Conservation (phyloP, 495 filamentous ascomycete species). For the Oleoguttula mirabilis region DNA sequence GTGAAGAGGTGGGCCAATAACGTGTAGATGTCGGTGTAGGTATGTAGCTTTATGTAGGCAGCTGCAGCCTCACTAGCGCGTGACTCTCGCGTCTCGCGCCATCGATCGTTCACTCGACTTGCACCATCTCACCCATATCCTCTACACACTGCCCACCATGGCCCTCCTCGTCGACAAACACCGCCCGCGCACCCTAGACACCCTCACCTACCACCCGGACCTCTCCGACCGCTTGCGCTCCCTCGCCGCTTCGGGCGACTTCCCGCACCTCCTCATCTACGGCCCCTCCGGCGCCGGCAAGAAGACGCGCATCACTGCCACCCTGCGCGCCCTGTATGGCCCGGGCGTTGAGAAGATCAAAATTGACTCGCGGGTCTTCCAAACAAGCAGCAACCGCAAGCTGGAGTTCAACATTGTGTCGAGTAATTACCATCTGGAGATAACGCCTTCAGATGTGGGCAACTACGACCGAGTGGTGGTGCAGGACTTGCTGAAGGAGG, state of each 20-base stretch:
- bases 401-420: slow-evolving; percentile 97
- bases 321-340: slow-evolving; percentile 32
- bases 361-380: slow-evolving; percentile 68
- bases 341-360: slow-evolving; percentile 32
- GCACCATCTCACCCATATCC: too few species aligned
- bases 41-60: too few species aligned
- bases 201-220: slow-evolving; percentile 76
- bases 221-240: slow-evolving; percentile 79
- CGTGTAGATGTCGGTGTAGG: too few species aligned
- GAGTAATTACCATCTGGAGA: slow-evolving; percentile 93
- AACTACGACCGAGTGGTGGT: slow-evolving; percentile 90
- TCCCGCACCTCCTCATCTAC: slow-evolving; percentile 92
- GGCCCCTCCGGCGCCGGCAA: slow-evolving; percentile 94
- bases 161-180: slow-evolving; percentile 89
- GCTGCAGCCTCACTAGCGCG: too few species aligned
- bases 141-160: too few species aligned
- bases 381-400: slow-evolving; percentile 82
- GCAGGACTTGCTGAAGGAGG: slow-evolving; percentile 92
- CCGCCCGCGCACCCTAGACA: slow-evolving; percentile 76
- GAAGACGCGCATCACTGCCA: slow-evolving; percentile 92
- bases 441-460: slow-evolving; percentile 95
- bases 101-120: too few species aligned
- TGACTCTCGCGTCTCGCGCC: too few species aligned
- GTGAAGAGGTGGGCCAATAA: too few species aligned
- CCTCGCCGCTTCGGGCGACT: slow-evolving; percentile 88